Base-by-base conservation (phyloP, 352 stramenopile genomes). In the Phytophthora cryptogea region DNA sequence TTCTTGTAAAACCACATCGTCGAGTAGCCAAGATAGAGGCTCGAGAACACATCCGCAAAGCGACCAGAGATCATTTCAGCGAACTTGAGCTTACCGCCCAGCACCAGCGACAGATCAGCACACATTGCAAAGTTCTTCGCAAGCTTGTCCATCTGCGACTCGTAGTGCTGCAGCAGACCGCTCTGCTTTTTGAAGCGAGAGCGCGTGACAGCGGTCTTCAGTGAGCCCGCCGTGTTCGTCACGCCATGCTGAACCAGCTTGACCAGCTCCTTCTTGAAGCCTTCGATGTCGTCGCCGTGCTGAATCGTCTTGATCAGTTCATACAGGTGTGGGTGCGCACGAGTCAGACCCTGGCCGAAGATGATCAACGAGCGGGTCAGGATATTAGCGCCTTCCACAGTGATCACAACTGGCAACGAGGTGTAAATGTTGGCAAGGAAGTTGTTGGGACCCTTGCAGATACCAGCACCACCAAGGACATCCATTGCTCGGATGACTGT, bases 51-150 rank as follows among this genome's bases (percentile, higher is more conserved):
- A 80, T 99, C 97, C 0, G 96, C 89, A 60, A 99, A 97, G 35
- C 97, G 85, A 23, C 97, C 97, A 68, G 96, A 98, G 30, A 99
- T 83, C 78, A 99, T 97, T 73, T 99, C 97, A 46, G 97, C 96
- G 71, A 99, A 99, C 79, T 99, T 99, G 28, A 99, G 83, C 64
- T 97, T 96, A 43, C 97, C 97, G 37, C 97, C 97, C 45, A 99
- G 84, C 59, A 98, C 96, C 31, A 99, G 89, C 59, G 95, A 95
- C 13, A 99, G 63, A 70, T 99, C 96, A 1, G 95, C 84, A 36
- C 86, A 97, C 61, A 98, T 78, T 16, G 97, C 97, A 79, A 99
- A 99, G 76, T 99, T 99, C 60, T 97, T 93, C 26, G 92, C 86
- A 20, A 99, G 79, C 60, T 98, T 96, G 54, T 97, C 85, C 59